These are phyloP conservation scores for Rosa hybrid DNA, from an alignment of 331 rosid species.

Conservation along the genomic window DNA sequence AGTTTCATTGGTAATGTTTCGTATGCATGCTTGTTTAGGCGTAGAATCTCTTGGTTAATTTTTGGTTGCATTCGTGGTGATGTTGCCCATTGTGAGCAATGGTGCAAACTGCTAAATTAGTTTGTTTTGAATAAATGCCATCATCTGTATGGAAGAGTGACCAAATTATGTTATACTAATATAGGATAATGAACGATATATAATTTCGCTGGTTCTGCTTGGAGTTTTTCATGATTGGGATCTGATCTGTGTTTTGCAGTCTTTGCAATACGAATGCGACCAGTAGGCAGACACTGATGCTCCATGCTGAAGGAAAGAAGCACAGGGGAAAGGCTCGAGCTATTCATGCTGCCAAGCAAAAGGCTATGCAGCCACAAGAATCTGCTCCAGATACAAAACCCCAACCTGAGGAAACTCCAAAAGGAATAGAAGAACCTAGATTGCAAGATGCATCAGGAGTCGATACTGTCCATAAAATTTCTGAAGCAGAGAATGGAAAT, in stretches of 20 bases:
- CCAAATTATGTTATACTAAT: too few relatives aligned
- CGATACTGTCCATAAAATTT: constrained; percentile 21
- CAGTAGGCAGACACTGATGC: constrained; percentile 68
- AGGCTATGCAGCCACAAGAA: constrained; percentile 39
- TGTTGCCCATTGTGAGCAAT: background rate
- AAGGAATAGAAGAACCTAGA: constrained; percentile 33
- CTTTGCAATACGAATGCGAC: constrained; percentile 58
- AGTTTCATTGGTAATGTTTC: background rate
- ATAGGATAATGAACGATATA: too few relatives aligned
- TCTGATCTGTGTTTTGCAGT: constrained; percentile 32
- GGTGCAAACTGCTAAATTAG: background rate
- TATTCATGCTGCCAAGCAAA: constrained; percentile 62
- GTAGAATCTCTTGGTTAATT: background rate
- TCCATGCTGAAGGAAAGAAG: constrained; percentile 98
- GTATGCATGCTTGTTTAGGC: background rate
- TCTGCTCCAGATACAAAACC: constrained; percentile 40
- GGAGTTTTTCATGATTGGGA: background rate
- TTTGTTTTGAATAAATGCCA: constrained; percentile 9
- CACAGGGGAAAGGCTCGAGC: constrained; percentile 86
- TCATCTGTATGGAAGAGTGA: background rate
- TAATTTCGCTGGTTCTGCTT: background rate
- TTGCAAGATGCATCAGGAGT: constrained; percentile 27
- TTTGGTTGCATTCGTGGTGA: background rate
- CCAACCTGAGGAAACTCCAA: constrained; percentile 35
- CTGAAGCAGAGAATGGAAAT: constrained; percentile 38